These are phyloP conservation scores for Phaeoacremonium minimum DNA, from an alignment of 2,329 filamentous ascomycete species.

Conservation along the genomic window DNA sequence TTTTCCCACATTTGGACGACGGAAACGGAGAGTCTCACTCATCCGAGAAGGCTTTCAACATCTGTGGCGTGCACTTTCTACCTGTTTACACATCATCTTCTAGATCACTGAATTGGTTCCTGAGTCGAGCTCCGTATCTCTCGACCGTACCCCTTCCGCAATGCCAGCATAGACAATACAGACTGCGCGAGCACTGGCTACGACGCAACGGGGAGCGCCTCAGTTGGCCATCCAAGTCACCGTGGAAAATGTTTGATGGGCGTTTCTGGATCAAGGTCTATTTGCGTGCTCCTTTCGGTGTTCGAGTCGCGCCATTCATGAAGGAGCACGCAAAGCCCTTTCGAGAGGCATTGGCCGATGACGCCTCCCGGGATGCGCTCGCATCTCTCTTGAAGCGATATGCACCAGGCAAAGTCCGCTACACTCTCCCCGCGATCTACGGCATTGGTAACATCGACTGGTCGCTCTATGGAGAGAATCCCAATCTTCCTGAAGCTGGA, in stretches of 20 bases:
- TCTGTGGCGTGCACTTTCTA: slow-evolving; percentile 42
- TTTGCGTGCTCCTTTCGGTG: slow-evolving; percentile 33
- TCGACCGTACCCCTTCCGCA: slow-evolving; percentile 29
- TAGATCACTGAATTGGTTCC: slow-evolving; percentile 31
- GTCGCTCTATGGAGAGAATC: slow-evolving; percentile 9
- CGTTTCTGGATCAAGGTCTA: slow-evolving; percentile 56
- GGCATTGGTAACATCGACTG: slow-evolving; percentile 28
- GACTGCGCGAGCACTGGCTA: slow-evolving; percentile 7
- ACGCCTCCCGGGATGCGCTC: slow-evolving; percentile 25
- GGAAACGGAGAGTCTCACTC: slow-evolving; percentile 4
- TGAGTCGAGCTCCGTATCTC: slow-evolving; percentile 41
- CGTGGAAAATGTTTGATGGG: slow-evolving; percentile 49
- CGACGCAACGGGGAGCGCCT: slow-evolving; percentile 8
- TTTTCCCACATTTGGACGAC: slow-evolving; percentile 41
- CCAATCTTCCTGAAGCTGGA: neutral
- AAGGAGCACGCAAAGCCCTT: slow-evolving; percentile 40
- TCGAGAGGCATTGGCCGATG: slow-evolving; percentile 33
- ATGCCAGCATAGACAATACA: slow-evolving; percentile 10
- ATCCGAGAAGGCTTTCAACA: slow-evolving; percentile 30
- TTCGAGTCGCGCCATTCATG: slow-evolving; percentile 42
- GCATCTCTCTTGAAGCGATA: slow-evolving; percentile 39
- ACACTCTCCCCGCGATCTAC: slow-evolving; percentile 52
- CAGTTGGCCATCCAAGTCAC: slow-evolving; percentile 16
- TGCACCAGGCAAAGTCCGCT: slow-evolving; percentile 52
- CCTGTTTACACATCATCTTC: slow-evolving; percentile 21